Percentiles rank a stretch among this genome's conserved stretches.
Evolutionary conservation across 345 rosid species (phyloP).

Genomic region (Eucalyptus marginata): DNA sequence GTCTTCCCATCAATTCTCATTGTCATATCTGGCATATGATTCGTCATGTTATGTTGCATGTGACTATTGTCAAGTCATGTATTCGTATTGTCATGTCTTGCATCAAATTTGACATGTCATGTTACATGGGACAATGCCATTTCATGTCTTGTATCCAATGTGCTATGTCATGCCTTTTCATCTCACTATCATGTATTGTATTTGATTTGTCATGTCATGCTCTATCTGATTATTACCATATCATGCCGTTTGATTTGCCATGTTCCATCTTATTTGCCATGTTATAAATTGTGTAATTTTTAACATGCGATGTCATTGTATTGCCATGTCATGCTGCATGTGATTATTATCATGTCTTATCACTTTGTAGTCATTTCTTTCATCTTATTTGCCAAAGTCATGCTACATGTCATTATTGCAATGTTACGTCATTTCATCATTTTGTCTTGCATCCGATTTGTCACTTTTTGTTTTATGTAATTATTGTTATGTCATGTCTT

Average conservation of each 20-base stretch:
- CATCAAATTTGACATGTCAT: not conserved
- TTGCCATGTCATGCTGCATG: not conserved
- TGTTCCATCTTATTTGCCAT: not conserved
- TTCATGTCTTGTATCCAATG: not conserved
- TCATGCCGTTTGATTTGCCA: not conserved
- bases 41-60: not conserved
- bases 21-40: not conserved
- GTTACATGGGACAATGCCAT: not conserved
- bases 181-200: no score
- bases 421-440: not conserved
- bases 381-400: not conserved
- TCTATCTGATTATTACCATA: not conserved
- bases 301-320: not conserved
- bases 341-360: not conserved
- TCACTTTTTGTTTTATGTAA: not conserved
- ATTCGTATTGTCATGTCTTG: not conserved
- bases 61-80: not conserved
- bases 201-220: not conserved
- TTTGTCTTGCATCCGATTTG: not conserved
- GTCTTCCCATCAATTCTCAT: not conserved
- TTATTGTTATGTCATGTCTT: not conserved
- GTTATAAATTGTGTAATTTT: not conserved
- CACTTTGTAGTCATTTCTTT: not conserved
- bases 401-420: not conserved
- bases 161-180: not conserved